Percentiles rank a stretch among this genome's conserved stretches.
These are phyloP conservation scores for Eremomyces bilateralis DNA, from an alignment of 495 filamentous ascomycete species.

Conservation along the genomic window DNA sequence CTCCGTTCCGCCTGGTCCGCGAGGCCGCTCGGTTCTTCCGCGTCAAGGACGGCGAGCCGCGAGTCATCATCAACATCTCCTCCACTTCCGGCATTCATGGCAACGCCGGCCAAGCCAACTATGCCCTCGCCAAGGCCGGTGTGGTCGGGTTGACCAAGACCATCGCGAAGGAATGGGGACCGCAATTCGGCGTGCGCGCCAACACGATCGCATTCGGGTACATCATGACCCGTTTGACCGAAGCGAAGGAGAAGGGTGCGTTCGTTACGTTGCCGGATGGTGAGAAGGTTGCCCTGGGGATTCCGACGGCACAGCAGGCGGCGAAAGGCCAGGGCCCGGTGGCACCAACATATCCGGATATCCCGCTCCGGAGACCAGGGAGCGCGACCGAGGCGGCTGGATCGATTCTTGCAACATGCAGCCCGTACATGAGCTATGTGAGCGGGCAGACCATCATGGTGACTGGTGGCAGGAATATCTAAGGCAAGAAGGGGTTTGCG, in stretches of 20 bases:
- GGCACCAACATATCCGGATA: constrained; percentile 31
- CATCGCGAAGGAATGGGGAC: constrained; percentile 85
- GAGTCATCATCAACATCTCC: constrained; percentile 63
- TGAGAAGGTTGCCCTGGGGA: constrained; percentile 55
- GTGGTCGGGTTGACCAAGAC: constrained; percentile 62
- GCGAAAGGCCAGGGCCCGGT: constrained; percentile 11
- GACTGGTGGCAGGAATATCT: constrained; percentile 70
- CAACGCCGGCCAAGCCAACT: constrained; percentile 73
- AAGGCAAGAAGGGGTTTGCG: no score
- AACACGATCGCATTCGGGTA: constrained; percentile 71
- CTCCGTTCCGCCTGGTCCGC: constrained; percentile 61
- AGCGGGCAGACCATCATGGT: constrained; percentile 69
- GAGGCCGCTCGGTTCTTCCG: constrained; percentile 69
- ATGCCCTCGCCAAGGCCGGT: constrained; percentile 62
- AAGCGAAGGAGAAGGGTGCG: constrained; percentile 57
- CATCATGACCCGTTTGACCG: constrained; percentile 57
- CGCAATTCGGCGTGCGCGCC: constrained; percentile 56
- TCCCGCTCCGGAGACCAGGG: constrained; percentile 54
- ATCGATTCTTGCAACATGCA: constrained; percentile 57
- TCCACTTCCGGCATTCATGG: constrained; percentile 61
- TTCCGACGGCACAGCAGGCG: constrained; percentile 36
- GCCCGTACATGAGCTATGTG: constrained; percentile 61
- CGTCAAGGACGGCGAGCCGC: constrained; percentile 57
- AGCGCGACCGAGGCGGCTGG: constrained; percentile 60
- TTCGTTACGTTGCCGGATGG: constrained; percentile 57